Evolutionary conservation across 805 yeast genomes (phyloP), one percentile per base, ranked within the genome.

Genomic region (Metschnikowia matae): DNA sequence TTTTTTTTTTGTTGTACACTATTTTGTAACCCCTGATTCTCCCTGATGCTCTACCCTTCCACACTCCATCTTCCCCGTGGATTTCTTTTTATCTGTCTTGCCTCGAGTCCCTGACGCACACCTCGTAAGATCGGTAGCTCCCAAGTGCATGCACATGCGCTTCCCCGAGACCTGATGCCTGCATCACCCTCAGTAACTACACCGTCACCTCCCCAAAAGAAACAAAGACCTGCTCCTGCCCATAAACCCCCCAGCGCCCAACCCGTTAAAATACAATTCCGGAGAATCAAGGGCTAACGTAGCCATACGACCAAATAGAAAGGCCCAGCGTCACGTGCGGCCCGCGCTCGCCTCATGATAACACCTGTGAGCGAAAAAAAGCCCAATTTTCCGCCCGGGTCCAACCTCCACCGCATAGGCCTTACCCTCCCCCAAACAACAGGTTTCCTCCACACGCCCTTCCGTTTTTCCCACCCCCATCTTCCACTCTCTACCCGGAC

Each of bases 331-430:
- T 47, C 49, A 47, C 45, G 48, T 42, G 46, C 15, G n/a, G 34
- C 34, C 26, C 38, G 46, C 38, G 47, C 46, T 15, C 45, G 39
- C 38, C 46, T 36, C 39, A 44, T 8, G 46, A 44, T 44, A 44
- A 26, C 46, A 26, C 46, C 46, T 44, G 31, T 31, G 46, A 26
- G 36, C 23, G 46, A 44, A 44, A 44, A 44, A 44, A 44, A 32
- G 17, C 39, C 46, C 46, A 21, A 34, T 21, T 44, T 43, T 42
- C 45, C 38, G 23, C 45, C 38, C 33, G 38, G 26, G 34, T 10
- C 38, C 45, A 42, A 42, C 14, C 32, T 32, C 45, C 11, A 42
- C 20, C 44, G 21, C 37, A 13, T 26, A 40, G 34, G 43, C 43
- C 43, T 11, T 21, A 15, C 43, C 5, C 43, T 6, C 20, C 15